Percentiles rank a stretch among this genome's conserved stretches.
Conservation (phyloP, 2,329 filamentous ascomycete species). For the Bretziella fagacearum region DNA sequence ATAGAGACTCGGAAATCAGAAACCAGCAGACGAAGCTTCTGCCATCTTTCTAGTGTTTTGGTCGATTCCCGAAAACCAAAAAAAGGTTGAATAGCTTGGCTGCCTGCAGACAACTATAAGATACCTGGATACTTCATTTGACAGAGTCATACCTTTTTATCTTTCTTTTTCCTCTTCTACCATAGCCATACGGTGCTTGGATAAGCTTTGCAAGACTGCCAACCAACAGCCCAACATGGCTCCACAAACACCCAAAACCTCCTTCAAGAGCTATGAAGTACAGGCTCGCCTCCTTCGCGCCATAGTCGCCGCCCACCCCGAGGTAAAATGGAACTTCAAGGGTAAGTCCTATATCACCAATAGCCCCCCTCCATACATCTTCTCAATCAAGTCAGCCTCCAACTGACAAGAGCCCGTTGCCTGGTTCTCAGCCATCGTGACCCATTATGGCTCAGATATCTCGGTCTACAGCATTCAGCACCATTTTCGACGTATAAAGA, state of each 20-base stretch:
- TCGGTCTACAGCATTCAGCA: conserved; percentile 32
- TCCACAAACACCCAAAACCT: conserved; percentile 27
- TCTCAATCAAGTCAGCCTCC: too few species aligned
- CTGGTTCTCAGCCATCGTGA: conserved; percentile 30
- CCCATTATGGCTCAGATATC: conserved; percentile 33
- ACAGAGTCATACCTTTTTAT: not conserved
- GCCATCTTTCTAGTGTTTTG: too few species aligned
- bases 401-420: not conserved
- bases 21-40: too few species aligned
- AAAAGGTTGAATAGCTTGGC: too few species aligned
- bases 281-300: conserved; percentile 44
- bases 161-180: not conserved
- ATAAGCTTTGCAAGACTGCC: too few species aligned
- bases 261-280: conserved; percentile 43
- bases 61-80: too few species aligned
- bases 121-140: too few species aligned
- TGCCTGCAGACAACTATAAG: too few species aligned
- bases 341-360: conserved; percentile 28
- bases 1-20: too few species aligned
- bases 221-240: too few species aligned
- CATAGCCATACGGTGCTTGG: too few species aligned
- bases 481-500: conserved; percentile 32
- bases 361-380: not conserved
- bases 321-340: conserved; percentile 40
- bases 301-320: conserved; percentile 39